These are phyloP conservation scores for Drosera capensis DNA, from an alignment of 148 eudicot species.

Conservation along the genomic window DNA sequence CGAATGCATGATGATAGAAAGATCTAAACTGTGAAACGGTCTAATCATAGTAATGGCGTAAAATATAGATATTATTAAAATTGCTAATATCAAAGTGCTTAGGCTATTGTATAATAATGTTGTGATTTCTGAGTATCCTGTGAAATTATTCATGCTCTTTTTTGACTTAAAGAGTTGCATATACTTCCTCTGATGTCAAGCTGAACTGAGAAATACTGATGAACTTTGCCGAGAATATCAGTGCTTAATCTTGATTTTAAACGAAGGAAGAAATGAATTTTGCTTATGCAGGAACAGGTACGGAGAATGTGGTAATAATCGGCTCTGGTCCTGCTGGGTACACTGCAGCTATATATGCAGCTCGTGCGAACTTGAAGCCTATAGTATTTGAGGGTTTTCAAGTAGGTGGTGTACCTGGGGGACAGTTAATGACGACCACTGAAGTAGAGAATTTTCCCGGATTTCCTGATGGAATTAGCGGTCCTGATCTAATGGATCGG, in stretches of 20 bases:
- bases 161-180: no score
- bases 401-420: constrained; percentile 89
- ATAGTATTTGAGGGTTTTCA: constrained; percentile 79
- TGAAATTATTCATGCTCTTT: no score
- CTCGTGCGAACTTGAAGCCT: constrained; percentile 74
- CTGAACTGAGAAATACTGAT: no score
- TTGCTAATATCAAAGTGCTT: no score
- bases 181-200: no score
- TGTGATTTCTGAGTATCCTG: not conserved
- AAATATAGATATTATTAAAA: no score
- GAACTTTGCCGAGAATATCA: not conserved
- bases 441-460: constrained; percentile 95
- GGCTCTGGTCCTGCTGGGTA: constrained; percentile 92
- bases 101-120: not conserved
- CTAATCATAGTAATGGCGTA: no score
- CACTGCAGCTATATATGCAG: constrained; percentile 90
- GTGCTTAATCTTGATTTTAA: not conserved
- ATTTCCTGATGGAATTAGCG: constrained; percentile 56
- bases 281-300: constrained; percentile 16
- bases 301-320: constrained; percentile 80
- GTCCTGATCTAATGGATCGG: constrained; percentile 44
- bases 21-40: no score
- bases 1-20: no score
- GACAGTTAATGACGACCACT: constrained; percentile 83
- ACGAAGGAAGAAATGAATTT: not conserved